Percentiles rank a stretch among this genome's conserved stretches.
Conservation (phyloP, 345 rosid species). For the Ceriops tagal region DNA sequence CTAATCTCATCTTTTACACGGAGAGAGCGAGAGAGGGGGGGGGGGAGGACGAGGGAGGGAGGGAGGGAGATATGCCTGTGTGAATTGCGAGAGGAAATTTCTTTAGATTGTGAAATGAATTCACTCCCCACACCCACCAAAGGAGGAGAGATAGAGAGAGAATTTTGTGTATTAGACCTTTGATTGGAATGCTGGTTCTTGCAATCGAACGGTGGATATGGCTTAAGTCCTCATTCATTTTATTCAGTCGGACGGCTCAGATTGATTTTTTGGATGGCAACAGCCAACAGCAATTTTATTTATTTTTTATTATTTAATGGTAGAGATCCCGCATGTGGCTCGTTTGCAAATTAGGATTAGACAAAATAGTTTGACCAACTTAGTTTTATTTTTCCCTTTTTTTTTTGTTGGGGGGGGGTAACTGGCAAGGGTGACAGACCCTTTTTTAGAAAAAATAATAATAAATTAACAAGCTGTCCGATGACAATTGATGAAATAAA, state of each 20-base stretch:
- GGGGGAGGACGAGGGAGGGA: neutral
- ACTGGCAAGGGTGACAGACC: neutral
- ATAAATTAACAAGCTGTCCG: too few relatives aligned
- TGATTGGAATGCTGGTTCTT: too few relatives aligned
- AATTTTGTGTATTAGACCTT: neutral
- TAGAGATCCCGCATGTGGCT: too few relatives aligned
- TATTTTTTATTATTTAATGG: neutral
- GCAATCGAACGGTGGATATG: neutral
- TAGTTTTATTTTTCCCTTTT: too few relatives aligned
- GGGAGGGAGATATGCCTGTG: neutral
- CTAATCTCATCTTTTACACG: slow-evolving; percentile 11
- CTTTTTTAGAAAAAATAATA: neutral
- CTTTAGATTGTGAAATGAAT: neutral
- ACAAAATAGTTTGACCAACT: too few relatives aligned
- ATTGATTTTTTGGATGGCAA: neutral
- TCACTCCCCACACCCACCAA: neutral
- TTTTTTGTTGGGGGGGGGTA: too few relatives aligned
- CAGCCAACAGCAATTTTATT: too few relatives aligned
- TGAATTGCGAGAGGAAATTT: neutral
- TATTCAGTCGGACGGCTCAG: neutral
- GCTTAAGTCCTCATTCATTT: neutral
- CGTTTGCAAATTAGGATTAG: too few relatives aligned
- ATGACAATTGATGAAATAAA: too few relatives aligned
- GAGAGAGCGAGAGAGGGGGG: neutral
- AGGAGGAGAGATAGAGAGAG: neutral